A percentile compares a stretch with the other conserved stretches of the same genome.
These are phyloP conservation scores for Kodamaea fungicola DNA, from an alignment of 1,139 yeast species.

Conservation along the genomic window DNA sequence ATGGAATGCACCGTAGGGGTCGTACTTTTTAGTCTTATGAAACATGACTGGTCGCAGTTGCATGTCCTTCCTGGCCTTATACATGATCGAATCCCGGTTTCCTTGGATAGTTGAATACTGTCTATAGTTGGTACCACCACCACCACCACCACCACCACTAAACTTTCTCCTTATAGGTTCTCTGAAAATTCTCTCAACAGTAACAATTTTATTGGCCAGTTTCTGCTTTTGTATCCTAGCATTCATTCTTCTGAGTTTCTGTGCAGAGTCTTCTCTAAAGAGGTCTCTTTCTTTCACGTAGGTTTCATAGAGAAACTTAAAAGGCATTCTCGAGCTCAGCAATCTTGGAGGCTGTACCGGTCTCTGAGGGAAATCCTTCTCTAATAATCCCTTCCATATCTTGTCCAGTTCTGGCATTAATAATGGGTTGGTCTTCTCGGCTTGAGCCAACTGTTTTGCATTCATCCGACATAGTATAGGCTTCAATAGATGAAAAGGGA, in stretches of 20 bases:
- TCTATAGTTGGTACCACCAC: slow-evolving; percentile 4
- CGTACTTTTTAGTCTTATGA: slow-evolving; percentile 18
- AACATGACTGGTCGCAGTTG: slow-evolving; percentile 34
- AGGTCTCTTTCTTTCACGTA: slow-evolving; percentile 43
- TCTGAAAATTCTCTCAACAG: slow-evolving; percentile 33
- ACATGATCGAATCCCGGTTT: slow-evolving; percentile 29
- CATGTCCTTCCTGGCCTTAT: slow-evolving; percentile 33
- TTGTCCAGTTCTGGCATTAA: slow-evolving; percentile 48
- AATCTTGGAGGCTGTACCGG: slow-evolving; percentile 5
- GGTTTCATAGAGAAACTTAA: slow-evolving; percentile 38
- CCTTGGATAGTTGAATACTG: slow-evolving; percentile 3
- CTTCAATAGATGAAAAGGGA: slow-evolving; percentile 47
- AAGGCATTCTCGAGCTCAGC: slow-evolving; percentile 26
- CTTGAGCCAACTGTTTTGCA: slow-evolving; percentile 42
- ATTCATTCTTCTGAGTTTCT: slow-evolving; percentile 44
- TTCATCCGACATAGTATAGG: slow-evolving; percentile 43
- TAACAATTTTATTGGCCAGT: slow-evolving; percentile 43
- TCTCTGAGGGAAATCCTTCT: slow-evolving; percentile 49
- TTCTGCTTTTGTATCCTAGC: slow-evolving; percentile 41
- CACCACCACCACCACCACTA: slow-evolving; percentile 7
- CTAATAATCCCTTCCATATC: slow-evolving; percentile 46
- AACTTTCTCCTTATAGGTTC: slow-evolving; percentile 35
- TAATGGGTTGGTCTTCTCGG: slow-evolving; percentile 44
- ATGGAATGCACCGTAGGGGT: slow-evolving; percentile 25
- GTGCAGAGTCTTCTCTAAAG: slow-evolving; percentile 50